Evolutionary conservation across 1,284 basidiomycete genomes (phyloP), one percentile per base, ranked within the genome.

Genomic region (Cryptococcus jaspeensis): DNA sequence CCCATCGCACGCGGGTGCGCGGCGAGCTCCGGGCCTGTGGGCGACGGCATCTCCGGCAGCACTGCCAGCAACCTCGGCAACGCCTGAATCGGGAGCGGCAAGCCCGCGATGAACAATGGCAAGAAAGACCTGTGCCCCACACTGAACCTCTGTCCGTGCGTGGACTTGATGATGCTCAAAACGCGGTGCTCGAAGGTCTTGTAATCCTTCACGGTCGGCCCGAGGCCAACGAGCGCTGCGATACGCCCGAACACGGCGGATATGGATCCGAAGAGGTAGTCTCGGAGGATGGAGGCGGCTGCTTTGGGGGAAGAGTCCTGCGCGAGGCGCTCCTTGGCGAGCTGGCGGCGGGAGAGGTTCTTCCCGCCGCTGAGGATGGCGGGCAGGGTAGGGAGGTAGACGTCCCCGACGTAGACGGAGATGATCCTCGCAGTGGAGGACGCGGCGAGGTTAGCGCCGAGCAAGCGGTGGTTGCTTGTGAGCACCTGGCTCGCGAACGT

Each of bases 401-500:
- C 53, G 41, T 75, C 62, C 11, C 72, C 71, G 39, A 75, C 52
- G 48, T 63, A 71, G 43, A 75, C 60, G n/a, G 69, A 72, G 16
- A 75, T 58, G 23, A 73, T 57, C 13, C 59, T 44, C 0, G 69
- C 60, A 15, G 52, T 45, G 18, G 63, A 64, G 0, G 69, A 69
- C 3, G 66, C 69, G 0, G 62, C 58, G 16, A 75, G 70, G 53
- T 78, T 78, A 39, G 60, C 57, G 11, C 64, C 66, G 1, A 77
- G 67, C 3, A 77, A 56, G 5, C 55, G 52, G 55, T 77, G 74
- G 44, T 69, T 75, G 3, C 62, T 44, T 1, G 72, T 67, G 18
- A 77, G 52, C 32, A 77, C 54, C 55, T 77, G 75, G 44, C 56
- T 68, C 0, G 74, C 71, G 49, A 77, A 77, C 0, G 69, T 62